Conservation (phyloP, 2,329 filamentous ascomycete species). For the Lojkania enalia region DNA sequence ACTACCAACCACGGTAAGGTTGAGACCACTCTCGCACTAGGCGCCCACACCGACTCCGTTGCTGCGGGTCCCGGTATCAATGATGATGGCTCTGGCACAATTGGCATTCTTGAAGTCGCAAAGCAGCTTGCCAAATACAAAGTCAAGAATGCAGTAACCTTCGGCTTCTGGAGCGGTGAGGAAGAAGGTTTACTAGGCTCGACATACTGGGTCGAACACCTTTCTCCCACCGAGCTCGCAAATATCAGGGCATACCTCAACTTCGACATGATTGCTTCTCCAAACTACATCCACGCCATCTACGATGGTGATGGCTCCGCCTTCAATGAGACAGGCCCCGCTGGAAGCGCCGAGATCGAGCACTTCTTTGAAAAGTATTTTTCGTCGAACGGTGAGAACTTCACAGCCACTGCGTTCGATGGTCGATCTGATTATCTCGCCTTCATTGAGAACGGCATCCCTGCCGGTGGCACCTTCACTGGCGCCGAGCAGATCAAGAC, state of each 20-base stretch:
- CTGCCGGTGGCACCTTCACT: conserved; percentile 42
- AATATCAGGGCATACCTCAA: conserved; percentile 47
- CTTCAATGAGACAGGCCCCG: conserved; percentile 36
- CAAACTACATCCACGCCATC: conserved; percentile 41
- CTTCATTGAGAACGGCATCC: conserved; percentile 42
- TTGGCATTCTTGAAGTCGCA: conserved; percentile 44
- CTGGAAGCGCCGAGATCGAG: conserved; percentile 38
- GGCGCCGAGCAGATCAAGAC: conserved; percentile 47
- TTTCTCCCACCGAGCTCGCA: conserved; percentile 27
- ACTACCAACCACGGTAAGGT: conserved; percentile 41
- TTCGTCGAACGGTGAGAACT: conserved; percentile 27
- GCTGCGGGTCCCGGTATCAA: conserved; percentile 46
- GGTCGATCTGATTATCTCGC: conserved; percentile 46
- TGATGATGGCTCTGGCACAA: conserved; percentile 45
- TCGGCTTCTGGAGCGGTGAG: conserved; percentile 46
- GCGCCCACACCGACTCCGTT: conserved; percentile 45
- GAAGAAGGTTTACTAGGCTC: conserved; percentile 44
- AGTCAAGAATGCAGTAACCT: conserved; percentile 45
- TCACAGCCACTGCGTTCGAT: conserved; percentile 38
- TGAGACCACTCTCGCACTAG: conserved; percentile 41
- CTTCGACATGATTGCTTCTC: conserved; percentile 48
- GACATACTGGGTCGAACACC: conserved; percentile 36
- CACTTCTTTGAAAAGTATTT: conserved; percentile 41
- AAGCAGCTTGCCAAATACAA: conserved; percentile 43
- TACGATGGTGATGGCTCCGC: conserved; percentile 44